Base-by-base conservation (phyloP, 164 flowering plant genomes). In the Liriodendron chinense region DNA sequence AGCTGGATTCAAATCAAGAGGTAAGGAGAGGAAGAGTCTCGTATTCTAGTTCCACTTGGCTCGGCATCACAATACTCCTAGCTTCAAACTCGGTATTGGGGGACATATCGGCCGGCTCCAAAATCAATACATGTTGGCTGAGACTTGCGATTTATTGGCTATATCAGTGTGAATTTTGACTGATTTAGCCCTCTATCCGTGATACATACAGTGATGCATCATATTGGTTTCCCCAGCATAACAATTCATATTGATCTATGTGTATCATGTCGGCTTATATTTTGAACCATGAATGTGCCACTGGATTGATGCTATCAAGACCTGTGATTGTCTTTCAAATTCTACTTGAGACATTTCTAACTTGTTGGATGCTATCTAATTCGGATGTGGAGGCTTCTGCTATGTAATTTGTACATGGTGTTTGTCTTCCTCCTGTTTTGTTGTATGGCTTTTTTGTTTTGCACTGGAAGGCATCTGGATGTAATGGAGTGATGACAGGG, bases 1-100 rank as follows among this genome's bases (percentile, higher is more conserved):
- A 96, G 76, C 78, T 96, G 84, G 98, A 96, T 75, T 85, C 99
- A 69, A 96, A 94, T 85, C 98, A 87, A 83, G 99, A 96, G 98
- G 99, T 94, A 81, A 74, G 80, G 34, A 73, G 62, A 20, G 48
- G 61, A 61, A 71, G 9, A 67, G 71, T 26, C 34, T 13, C 23
- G 14, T 66, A 9, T 21, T 23, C 18, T 64, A 20, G 13, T 53
- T 53, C 59, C 18, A 53, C 59, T 16, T 53, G 59, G 13, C 18
- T 53, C 18, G 59, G 13, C 43, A 34, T 34, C 43, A 53, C 59
- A 12, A 53, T 53, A 53, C 16, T 53, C 18, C 59, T 16, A 53
- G 18, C 13, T 53, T 16, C 59, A 53, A 16, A 53, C 18, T 53
- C 13, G 2, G 59, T 53, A 16, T 53, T 8, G 16, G 16, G 2